These are phyloP conservation scores for Dactylella cylindrospora DNA, from an alignment of 2,329 filamentous ascomycete genomes.

Conservation along the genomic window DNA sequence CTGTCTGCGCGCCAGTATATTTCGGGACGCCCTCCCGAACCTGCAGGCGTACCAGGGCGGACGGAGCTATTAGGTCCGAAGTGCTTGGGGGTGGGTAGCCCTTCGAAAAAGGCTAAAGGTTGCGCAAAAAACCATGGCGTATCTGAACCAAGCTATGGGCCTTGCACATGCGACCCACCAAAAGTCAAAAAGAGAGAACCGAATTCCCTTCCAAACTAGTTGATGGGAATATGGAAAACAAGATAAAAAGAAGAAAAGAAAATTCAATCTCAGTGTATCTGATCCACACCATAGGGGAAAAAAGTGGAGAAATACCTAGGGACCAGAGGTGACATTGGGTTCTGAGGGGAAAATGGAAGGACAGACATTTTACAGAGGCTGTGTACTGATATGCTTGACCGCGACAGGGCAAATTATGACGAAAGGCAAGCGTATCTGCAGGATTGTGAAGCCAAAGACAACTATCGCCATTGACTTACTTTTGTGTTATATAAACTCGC, in stretches of 20 bases:
- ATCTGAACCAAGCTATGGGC: slow-evolving; percentile 5
- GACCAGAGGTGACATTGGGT: slow-evolving; percentile 1
- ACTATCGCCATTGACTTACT: slow-evolving; percentile 22
- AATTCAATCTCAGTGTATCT: slow-evolving; percentile 15
- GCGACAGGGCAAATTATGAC: slow-evolving; percentile 23
- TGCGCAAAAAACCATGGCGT: slow-evolving; percentile 29
- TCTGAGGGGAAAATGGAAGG: slow-evolving; percentile 4
- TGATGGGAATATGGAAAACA: slow-evolving; percentile 15
- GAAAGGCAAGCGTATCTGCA: too few species aligned
- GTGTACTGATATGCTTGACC: slow-evolving; percentile 32
- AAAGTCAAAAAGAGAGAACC: slow-evolving; percentile 3
- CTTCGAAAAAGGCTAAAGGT: slow-evolving; percentile 43
- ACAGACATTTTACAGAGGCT: slow-evolving; percentile 37
- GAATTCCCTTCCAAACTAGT: too few species aligned
- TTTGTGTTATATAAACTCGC: slow-evolving; percentile 43
- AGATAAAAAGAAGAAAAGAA: slow-evolving; percentile 12
- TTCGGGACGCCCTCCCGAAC: slow-evolving; percentile 44
- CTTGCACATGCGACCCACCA: slow-evolving; percentile 21
- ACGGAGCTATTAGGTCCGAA: slow-evolving; percentile 44
- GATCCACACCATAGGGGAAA: slow-evolving; percentile 6
- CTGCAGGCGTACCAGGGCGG: slow-evolving; percentile 22
- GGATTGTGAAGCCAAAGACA: neutral
- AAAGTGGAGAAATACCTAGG: slow-evolving; percentile 16
- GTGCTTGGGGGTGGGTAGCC: slow-evolving; percentile 34
- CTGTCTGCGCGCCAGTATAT: slow-evolving; percentile 14